Base-by-base conservation (phyloP, 1,284 basidiomycete species). In the Melampsora larici-populina region DNA sequence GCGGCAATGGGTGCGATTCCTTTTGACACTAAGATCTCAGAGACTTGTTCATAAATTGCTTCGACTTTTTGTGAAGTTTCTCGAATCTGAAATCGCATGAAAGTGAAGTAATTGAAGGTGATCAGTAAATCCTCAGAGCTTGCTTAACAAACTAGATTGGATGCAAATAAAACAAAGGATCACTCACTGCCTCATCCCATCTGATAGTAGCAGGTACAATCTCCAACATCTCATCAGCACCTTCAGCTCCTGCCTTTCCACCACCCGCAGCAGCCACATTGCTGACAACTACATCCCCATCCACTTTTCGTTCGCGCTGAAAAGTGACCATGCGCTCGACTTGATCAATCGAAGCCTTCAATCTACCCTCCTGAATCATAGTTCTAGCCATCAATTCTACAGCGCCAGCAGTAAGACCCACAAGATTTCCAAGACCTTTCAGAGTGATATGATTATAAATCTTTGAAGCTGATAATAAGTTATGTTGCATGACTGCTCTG, bases 401-500 rank as follows among this genome's bases (percentile, higher is more conserved):
- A 4, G 91, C 92, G 49, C 92, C 84, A 81, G 81, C 43, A 15
- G 79, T 80, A 43, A 83, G 78, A 64, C 81, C 79, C 4, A 82
- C 80, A 48, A 84, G 36, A 0, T 78, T 74, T 13, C 81, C 80
- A 21, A 81, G 77, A 17, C 81, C 82, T n/a, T 76, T 78, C 18
- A 82, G 60, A 8, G 81, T 81, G 78, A 82, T 81, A 64, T 79
- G 79, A 70, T 79, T 77, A 66, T 82, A 82, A 13, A 82, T 81
- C 83, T 94, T 92, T 1, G 93, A 96, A 82, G 93, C 94, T 13
- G 95, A 93, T 78, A 97, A 89, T 21, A 99, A 87, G 83, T 99
- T 99, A 85, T 99, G 97, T 83, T 99, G 96, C 89, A 98, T 92
- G 66, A 99, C 92, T 1, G 97, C 97, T 69, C 94, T 89, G 84